A percentile compares a stretch with the other conserved stretches of the same genome.
These are phyloP conservation scores for Cokeromyces recurvatus DNA, from an alignment of 371 early-diverging fungal genomes.

Conservation along the genomic window DNA sequence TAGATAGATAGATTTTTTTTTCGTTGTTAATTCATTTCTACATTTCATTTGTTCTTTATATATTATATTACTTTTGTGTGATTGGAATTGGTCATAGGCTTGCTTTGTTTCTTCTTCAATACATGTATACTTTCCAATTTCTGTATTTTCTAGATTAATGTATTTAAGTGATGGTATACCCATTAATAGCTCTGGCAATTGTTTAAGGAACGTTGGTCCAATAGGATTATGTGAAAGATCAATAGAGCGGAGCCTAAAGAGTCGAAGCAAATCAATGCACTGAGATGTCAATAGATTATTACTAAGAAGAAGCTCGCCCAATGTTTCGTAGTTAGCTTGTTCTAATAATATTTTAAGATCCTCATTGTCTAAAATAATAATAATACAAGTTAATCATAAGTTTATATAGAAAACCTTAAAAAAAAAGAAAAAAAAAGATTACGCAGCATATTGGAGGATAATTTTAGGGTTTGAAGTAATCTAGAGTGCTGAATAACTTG, in stretches of 20 bases:
- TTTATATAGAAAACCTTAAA: no score
- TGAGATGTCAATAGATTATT: conserved; percentile 20
- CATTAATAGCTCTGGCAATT: conserved; percentile 5
- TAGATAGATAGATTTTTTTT: no score
- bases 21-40: no score
- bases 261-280: background rate
- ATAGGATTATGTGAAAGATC: conserved; percentile 20
- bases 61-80: no score
- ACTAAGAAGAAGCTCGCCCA: conserved; percentile 16
- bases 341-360: conserved; percentile 15
- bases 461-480: background rate
- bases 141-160: conserved; percentile 14
- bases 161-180: conserved; percentile 5
- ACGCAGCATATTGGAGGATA: conserved; percentile 28
- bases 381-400: no score
- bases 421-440: background rate
- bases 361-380: conserved; percentile 28
- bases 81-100: no score
- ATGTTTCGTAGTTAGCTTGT: background rate
- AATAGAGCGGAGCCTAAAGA: background rate
- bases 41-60: no score
- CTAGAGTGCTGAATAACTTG: conserved; percentile 14
- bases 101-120: no score
- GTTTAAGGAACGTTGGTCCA: conserved; percentile 9
- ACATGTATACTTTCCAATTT: conserved; percentile 13